These are phyloP conservation scores for Phytophthora pluvialis DNA, from an alignment of 352 stramenopile genomes.

Conservation along the genomic window DNA sequence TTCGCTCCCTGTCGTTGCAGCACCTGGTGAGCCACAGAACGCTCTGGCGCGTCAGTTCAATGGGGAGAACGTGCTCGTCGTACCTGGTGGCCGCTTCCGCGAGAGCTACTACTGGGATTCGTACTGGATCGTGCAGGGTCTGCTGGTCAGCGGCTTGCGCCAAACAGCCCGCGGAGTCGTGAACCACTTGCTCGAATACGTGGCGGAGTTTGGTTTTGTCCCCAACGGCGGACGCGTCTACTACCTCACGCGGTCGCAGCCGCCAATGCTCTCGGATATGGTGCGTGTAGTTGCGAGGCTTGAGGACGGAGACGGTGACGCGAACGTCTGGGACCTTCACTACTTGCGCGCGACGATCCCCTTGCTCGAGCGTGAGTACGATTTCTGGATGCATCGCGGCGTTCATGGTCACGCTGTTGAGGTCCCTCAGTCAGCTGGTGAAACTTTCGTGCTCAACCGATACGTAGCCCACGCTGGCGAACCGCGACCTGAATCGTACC, in stretches of 20 bases:
- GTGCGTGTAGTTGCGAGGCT: constrained; percentile 55
- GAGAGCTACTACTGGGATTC: constrained; percentile 95
- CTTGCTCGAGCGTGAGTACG: constrained; percentile 79
- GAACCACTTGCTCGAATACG: constrained; percentile 88
- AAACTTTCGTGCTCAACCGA: constrained; percentile 66
- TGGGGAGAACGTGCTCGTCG: constrained; percentile 68
- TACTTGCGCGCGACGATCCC: constrained; percentile 59
- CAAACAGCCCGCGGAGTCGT: constrained; percentile 81
- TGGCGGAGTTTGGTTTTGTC: constrained; percentile 86
- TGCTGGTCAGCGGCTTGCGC: constrained; percentile 81
- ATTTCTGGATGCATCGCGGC: constrained; percentile 83
- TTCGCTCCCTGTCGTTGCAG: constrained; percentile 41
- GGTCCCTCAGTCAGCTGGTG: constrained; percentile 26
- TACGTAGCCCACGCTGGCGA: constrained; percentile 68
- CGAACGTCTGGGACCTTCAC: constrained; percentile 41
- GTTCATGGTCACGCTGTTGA: constrained; percentile 58
- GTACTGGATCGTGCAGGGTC: constrained; percentile 91
- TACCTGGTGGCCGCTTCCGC: constrained; percentile 90
- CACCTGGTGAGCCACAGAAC: constrained; percentile 9
- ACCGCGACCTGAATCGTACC: constrained; percentile 87
- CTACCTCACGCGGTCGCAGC: constrained; percentile 91
- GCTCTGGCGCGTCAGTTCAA: constrained; percentile 26
- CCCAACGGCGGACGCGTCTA: constrained; percentile 92
- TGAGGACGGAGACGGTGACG: constrained; percentile 28
- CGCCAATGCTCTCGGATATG: constrained; percentile 92